Conservation (phyloP, 164 flowering plant species). For the Macadamia integrifolia region DNA sequence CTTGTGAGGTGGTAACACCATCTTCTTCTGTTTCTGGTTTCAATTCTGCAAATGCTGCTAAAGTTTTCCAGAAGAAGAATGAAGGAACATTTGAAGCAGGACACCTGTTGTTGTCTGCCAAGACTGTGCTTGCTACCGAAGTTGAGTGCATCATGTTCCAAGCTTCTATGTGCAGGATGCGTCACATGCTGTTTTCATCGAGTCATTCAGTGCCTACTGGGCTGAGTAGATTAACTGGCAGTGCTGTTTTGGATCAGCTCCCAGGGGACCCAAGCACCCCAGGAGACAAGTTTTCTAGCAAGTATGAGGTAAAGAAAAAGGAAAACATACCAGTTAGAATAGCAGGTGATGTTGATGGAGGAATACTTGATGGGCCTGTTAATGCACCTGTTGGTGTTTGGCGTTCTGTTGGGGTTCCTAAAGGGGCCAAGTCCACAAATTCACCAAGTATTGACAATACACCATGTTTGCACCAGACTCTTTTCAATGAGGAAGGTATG, state of each 20-base stretch:
- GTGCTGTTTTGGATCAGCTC: conserved; percentile 36
- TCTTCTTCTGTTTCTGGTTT: conserved; percentile 40
- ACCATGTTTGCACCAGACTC: conserved; percentile 42
- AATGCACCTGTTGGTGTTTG: conserved; percentile 91
- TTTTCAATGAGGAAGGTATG: conserved; percentile 58
- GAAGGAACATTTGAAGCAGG: conserved; percentile 36
- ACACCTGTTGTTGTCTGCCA: conserved; percentile 34
- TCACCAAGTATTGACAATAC: conserved; percentile 50
- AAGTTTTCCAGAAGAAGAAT: conserved; percentile 35
- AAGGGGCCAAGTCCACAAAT: conserved; percentile 50
- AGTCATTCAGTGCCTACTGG: conserved; percentile 28
- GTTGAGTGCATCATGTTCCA: conserved; percentile 77
- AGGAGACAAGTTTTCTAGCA: conserved; percentile 41
- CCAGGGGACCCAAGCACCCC: conserved; percentile 45
- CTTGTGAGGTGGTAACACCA: conserved; percentile 34
- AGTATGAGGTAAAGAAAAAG: conserved; percentile 64
- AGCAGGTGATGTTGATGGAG: conserved; percentile 78
- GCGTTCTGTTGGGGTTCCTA: conserved; percentile 88
- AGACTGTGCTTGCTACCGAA: conserved; percentile 74
- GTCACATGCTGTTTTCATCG: conserved; percentile 59
- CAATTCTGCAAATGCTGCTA: conserved; percentile 36
- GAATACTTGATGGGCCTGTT: conserved; percentile 61
- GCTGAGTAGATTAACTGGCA: conserved; percentile 31
- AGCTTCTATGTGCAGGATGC: conserved; percentile 80
- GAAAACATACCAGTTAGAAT: conserved; percentile 74